Percentiles rank a stretch among this genome's conserved stretches.
Evolutionary conservation across 768 basidiomycete species (phyloP).

Genomic region (Collybiopsis luxurians): DNA sequence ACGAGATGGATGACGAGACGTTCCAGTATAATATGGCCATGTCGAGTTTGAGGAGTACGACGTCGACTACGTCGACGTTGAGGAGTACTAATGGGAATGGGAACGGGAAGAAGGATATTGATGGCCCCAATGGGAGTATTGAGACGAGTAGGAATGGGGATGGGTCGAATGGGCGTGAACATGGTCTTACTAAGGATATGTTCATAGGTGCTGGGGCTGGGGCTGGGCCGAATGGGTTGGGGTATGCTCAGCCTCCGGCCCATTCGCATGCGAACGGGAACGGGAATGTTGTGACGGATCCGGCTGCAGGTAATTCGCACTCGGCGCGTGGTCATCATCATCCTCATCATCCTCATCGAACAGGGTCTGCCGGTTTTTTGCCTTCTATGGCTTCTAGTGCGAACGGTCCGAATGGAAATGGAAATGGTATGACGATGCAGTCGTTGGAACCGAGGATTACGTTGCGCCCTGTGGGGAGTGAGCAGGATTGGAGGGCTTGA

Average conservation of each 20-base stretch:
- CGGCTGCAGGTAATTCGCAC: not conserved
- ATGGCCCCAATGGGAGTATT: not conserved
- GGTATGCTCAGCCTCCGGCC: no score
- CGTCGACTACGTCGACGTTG: not conserved
- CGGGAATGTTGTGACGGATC: not conserved
- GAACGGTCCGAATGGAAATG: no score
- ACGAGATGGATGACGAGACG: not conserved
- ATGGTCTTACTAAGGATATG: not conserved
- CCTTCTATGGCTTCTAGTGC: not conserved
- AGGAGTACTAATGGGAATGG: not conserved
- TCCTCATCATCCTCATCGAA: not conserved
- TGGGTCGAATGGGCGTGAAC: not conserved
- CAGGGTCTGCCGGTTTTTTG: not conserved
- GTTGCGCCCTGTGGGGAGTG: slow-evolving; percentile 1
- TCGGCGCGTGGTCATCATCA: not conserved
- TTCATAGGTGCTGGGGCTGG: not conserved
- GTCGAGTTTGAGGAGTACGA: slow-evolving; percentile 3
- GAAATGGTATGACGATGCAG: no score
- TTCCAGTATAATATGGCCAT: slow-evolving; percentile 1
- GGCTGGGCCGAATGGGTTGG: no score
- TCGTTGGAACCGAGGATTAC: not conserved
- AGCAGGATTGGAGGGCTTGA: not conserved
- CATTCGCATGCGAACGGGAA: not conserved
- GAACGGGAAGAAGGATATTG: not conserved
- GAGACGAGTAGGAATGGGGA: not conserved